Conservation (phyloP, 495 filamentous ascomycete species). For the Neurospora sp. region DNA sequence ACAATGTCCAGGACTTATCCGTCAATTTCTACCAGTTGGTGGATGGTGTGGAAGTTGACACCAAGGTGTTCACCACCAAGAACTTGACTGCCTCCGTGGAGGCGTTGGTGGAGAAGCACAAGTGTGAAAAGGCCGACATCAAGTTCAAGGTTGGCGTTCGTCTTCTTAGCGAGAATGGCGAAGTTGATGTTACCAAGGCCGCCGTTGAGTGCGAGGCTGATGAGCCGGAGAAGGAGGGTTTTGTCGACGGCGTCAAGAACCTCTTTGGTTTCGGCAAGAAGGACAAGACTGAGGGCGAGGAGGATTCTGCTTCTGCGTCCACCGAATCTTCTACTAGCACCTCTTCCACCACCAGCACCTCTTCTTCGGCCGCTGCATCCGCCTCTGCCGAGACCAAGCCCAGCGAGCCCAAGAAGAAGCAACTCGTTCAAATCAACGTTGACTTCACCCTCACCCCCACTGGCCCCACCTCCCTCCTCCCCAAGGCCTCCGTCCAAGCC, state of each 20-base stretch:
- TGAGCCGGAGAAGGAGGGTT: conserved; percentile 59
- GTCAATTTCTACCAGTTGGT: conserved; percentile 71
- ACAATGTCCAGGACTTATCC: conserved; percentile 75
- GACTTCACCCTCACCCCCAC: conserved; percentile 49
- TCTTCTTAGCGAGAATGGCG: conserved; percentile 63
- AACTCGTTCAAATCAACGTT: conserved; percentile 60
- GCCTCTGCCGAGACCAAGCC: conserved; percentile 32
- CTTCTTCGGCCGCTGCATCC: conserved; percentile 34
- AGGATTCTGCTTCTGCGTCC: conserved; percentile 24
- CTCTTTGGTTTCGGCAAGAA: conserved; percentile 85
- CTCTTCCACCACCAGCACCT: conserved; percentile 31
- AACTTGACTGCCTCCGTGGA: conserved; percentile 79
- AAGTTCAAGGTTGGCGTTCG: conserved; percentile 68
- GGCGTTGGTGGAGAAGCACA: conserved; percentile 61
- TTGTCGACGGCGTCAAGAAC: conserved; percentile 87
- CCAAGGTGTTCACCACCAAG: conserved; percentile 49
- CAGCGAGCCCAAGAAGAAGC: conserved; percentile 45
- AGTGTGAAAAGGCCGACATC: conserved; percentile 67
- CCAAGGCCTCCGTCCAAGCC: conserved; percentile 49
- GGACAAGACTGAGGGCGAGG: conserved; percentile 58
- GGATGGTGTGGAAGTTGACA: conserved; percentile 38
- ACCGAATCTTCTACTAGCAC: conserved; percentile 25
- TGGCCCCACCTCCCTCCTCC: conserved; percentile 48
- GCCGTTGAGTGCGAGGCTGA: conserved; percentile 77
- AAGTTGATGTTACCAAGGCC: conserved; percentile 68